A percentile compares a stretch with the other conserved stretches of the same genome.
phyloP scores from a whole-genome alignment of 768 basidiomycete genomes.

The Dendrothele bispora region DNA sequence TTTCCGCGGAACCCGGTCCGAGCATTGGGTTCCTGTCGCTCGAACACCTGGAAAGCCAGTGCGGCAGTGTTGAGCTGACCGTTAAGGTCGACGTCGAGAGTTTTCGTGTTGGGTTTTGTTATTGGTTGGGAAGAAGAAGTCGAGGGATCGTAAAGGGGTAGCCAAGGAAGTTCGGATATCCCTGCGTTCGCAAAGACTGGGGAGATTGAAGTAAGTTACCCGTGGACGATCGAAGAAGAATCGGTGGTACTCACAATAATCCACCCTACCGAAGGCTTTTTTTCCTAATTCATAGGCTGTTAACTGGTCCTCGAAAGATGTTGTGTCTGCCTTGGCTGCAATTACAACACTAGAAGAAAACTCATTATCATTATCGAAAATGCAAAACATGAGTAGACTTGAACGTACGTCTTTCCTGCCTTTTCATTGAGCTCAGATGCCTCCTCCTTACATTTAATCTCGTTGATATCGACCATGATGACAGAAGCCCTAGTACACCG shows the following conservation, averaged over 20 bases:
- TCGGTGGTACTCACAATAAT: slow-evolving; percentile 12
- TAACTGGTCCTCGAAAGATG: slow-evolving; percentile 16
- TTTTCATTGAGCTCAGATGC: slow-evolving; percentile 17
- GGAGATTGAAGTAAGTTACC: background rate
- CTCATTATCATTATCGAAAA: background rate
- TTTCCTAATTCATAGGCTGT: slow-evolving; percentile 14
- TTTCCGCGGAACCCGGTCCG: slow-evolving; percentile 17
- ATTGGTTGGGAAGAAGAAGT: slow-evolving; percentile 11
- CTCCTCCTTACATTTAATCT: slow-evolving; percentile 9
- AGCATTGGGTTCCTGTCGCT: slow-evolving; percentile 15
- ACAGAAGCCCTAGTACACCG: slow-evolving; percentile 14
- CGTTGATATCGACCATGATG: slow-evolving; percentile 15
- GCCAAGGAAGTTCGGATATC: slow-evolving; percentile 18
- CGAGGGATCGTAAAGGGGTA: slow-evolving; percentile 14
- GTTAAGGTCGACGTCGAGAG: slow-evolving; percentile 13
- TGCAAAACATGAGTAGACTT: background rate
- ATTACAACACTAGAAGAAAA: slow-evolving; percentile 13
- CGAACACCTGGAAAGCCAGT: slow-evolving; percentile 18
- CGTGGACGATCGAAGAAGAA: background rate
- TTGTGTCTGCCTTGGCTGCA: slow-evolving; percentile 14
- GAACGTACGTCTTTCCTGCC: slow-evolving; percentile 14
- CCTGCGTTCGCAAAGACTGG: slow-evolving; percentile 21
- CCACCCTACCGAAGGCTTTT: slow-evolving; percentile 14
- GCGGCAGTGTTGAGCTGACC: slow-evolving; percentile 19
- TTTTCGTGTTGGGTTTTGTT: slow-evolving; percentile 13